Percentiles rank a stretch among this genome's conserved stretches.
Evolutionary conservation across 2,329 filamentous ascomycete species (phyloP).

Genomic region (Alternaria triticina): DNA sequence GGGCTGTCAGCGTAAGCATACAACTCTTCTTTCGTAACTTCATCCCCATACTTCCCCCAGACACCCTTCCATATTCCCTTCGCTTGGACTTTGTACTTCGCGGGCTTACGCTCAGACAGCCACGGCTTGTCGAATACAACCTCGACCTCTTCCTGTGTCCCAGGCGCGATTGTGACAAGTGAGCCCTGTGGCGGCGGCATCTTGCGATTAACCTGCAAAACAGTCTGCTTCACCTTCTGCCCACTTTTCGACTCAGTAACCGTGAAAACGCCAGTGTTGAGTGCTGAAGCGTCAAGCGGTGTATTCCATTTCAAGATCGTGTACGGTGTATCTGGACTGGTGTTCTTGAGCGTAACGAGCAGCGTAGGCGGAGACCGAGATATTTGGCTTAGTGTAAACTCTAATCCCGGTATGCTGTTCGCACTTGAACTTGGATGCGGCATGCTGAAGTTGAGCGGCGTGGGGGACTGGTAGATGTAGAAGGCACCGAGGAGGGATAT

Average conservation of each 20-base stretch:
- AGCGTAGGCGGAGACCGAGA: constrained; percentile 40
- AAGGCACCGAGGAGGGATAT: constrained; percentile 36
- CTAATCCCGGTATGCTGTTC: constrained; percentile 32
- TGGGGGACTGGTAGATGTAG: constrained; percentile 35
- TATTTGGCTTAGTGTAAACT: constrained; percentile 38
- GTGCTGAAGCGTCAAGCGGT: constrained; percentile 48
- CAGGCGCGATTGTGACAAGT: constrained; percentile 45
- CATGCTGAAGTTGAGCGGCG: constrained; percentile 31
- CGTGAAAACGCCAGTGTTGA: constrained; percentile 48
- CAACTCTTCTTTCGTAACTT: constrained; percentile 33
- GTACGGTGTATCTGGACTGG: constrained; percentile 38
- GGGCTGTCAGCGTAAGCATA: constrained; percentile 33
- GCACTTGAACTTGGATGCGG: constrained; percentile 10
- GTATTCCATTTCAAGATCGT: constrained; percentile 51
- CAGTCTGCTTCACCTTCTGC: constrained; percentile 35
- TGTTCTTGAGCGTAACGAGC: constrained; percentile 48
- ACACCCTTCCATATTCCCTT: constrained; percentile 45
- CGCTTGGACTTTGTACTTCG: constrained; percentile 45
- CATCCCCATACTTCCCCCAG: constrained; percentile 39
- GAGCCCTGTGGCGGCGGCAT: constrained; percentile 47
- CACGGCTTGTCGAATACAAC: constrained; percentile 47
- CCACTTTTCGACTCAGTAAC: constrained; percentile 37
- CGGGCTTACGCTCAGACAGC: constrained; percentile 45
- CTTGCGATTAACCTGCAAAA: constrained; percentile 45
- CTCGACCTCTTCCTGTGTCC: constrained; percentile 42